Percentiles rank a stretch among this genome's conserved stretches.
These are phyloP conservation scores for Silene latifolia DNA, from an alignment of 148 eudicot genomes.

Conservation along the genomic window DNA sequence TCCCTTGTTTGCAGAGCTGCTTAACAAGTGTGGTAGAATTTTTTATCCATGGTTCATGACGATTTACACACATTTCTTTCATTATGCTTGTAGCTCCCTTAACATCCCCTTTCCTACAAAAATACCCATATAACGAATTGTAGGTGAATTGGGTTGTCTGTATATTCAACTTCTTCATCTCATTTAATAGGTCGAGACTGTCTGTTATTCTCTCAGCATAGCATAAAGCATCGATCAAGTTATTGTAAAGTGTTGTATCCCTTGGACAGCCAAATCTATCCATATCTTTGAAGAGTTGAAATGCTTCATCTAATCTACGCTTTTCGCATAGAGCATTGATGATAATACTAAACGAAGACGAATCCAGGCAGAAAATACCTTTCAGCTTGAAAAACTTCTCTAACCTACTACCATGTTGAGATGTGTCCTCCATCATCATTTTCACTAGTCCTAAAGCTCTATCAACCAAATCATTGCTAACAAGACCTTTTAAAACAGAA, in stretches of 20 bases:
- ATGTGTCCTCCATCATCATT: conserved; percentile 35
- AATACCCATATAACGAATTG: conserved; percentile 53
- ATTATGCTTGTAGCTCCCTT: conserved; percentile 49
- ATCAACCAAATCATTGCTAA: conserved; percentile 39
- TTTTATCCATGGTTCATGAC: conserved; percentile 88
- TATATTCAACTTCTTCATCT: conserved; percentile 50
- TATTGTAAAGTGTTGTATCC: conserved; percentile 58
- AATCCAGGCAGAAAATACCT: conserved; percentile 34
- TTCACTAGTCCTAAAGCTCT: conserved; percentile 48
- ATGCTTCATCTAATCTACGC: conserved; percentile 56
- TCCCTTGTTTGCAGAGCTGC: conserved; percentile 51
- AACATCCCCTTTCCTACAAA: conserved; percentile 55
- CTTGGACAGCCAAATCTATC: conserved; percentile 42
- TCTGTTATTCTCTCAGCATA: conserved; percentile 44
- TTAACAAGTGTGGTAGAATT: conserved; percentile 66
- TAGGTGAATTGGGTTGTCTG: conserved; percentile 61
- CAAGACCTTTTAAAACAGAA: conserved; percentile 51
- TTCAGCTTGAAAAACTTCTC: conserved; percentile 33
- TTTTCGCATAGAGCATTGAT: conserved; percentile 50
- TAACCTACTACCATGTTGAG: conserved; percentile 21
- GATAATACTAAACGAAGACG: conserved; percentile 49
- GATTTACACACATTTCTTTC: conserved; percentile 64
- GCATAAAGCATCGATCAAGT: conserved; percentile 58
- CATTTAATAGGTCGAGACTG: conserved; percentile 50
- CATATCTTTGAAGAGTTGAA: conserved; percentile 59